Percentiles rank a stretch among this genome's conserved stretches.
These are phyloP conservation scores for Penicillium sp. DNA, from an alignment of 2,329 filamentous ascomycete species.

Conservation along the genomic window DNA sequence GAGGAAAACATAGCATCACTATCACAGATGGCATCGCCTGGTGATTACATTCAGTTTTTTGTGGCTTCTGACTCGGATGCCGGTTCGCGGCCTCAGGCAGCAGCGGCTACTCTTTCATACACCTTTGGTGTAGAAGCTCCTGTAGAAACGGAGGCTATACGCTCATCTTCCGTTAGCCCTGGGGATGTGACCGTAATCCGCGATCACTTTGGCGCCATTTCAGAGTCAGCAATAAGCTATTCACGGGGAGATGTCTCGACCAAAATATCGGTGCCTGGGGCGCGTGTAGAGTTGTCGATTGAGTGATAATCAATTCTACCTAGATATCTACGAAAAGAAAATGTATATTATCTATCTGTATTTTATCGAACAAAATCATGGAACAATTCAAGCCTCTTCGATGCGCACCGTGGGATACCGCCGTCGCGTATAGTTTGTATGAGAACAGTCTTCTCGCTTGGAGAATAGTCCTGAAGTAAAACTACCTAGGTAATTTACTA, in stretches of 20 bases:
- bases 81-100: not conserved
- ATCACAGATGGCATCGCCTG: conserved; percentile 35
- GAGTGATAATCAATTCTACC: not conserved
- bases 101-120: conserved; percentile 19
- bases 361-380: not conserved
- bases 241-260: conserved; percentile 18
- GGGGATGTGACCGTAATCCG: conserved; percentile 23
- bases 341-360: not conserved
- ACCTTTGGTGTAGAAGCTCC: conserved; percentile 31
- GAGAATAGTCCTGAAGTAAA: too few species aligned
- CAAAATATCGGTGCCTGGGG: conserved; percentile 34
- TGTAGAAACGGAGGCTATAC: conserved; percentile 17
- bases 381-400: too few species aligned
- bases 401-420: too few species aligned
- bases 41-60: conserved; percentile 41
- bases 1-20: conserved; percentile 33
- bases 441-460: too few species aligned
- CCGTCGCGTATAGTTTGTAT: too few species aligned
- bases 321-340: not conserved
- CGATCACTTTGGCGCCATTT: conserved; percentile 36
- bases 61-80: conserved; percentile 27
- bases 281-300: conserved; percentile 20
- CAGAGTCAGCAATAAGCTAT: conserved; percentile 36
- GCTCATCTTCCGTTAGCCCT: not conserved
- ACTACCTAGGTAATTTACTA: too few species aligned